These are phyloP conservation scores for Fusarium sp. DNA, from an alignment of 2,329 filamentous ascomycete species.

Conservation along the genomic window DNA sequence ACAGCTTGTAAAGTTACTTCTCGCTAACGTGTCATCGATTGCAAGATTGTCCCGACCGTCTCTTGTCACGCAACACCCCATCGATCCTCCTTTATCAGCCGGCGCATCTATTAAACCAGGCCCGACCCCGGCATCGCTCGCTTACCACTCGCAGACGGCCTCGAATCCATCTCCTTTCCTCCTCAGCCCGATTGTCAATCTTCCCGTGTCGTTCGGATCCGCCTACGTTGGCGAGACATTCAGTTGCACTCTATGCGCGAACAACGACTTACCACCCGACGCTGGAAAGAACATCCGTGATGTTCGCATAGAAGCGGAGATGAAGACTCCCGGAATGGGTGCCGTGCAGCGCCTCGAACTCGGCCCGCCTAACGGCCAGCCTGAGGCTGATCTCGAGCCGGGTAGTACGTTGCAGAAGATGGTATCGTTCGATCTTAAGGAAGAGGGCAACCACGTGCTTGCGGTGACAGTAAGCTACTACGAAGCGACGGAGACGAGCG, in stretches of 20 bases:
- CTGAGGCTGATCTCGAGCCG: slow-evolving; percentile 64
- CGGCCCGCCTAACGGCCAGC: slow-evolving; percentile 52
- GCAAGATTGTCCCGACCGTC: slow-evolving; percentile 84
- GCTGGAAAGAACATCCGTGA: slow-evolving; percentile 72
- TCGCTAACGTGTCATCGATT: slow-evolving; percentile 21
- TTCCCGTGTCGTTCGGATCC: slow-evolving; percentile 91
- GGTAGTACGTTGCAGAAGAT: slow-evolving; percentile 83
- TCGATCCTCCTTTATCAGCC: slow-evolving; percentile 61
- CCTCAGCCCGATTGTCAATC: slow-evolving; percentile 77
- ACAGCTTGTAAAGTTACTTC: background rate
- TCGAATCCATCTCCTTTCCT: slow-evolving; percentile 69
- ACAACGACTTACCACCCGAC: slow-evolving; percentile 74
- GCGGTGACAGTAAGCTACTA: slow-evolving; percentile 96
- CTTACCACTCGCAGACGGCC: slow-evolving; percentile 66
- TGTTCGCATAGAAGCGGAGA: slow-evolving; percentile 88
- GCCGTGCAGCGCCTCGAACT: slow-evolving; percentile 75
- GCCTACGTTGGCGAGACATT: slow-evolving; percentile 97
- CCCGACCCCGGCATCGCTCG: slow-evolving; percentile 75
- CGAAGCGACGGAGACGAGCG: slow-evolving; percentile 79
- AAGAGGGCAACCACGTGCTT: slow-evolving; percentile 93
- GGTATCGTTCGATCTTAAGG: slow-evolving; percentile 87
- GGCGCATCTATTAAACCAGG: slow-evolving; percentile 57
- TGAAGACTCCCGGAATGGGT: slow-evolving; percentile 83
- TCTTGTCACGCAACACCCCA: slow-evolving; percentile 77
- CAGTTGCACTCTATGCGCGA: slow-evolving; percentile 94